A percentile compares a stretch with the other conserved stretches of the same genome.
phyloP scores from a whole-genome alignment of 495 filamentous ascomycete species.

The Usnea hakonensis region DNA sequence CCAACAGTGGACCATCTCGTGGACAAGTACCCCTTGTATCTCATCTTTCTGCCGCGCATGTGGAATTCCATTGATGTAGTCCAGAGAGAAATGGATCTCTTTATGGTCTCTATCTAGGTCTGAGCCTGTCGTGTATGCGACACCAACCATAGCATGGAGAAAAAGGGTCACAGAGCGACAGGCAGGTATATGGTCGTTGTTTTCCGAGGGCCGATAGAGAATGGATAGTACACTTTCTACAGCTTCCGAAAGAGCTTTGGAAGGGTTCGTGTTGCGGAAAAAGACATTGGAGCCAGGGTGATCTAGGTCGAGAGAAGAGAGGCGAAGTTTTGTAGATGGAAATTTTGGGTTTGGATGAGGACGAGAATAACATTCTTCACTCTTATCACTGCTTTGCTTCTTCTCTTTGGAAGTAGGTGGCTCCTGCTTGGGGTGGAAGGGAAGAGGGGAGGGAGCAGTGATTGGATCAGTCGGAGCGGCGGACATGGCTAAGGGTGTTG shows the following conservation, averaged over 20 bases:
- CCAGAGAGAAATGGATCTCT: conserved; percentile 81
- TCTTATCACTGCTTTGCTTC: not conserved
- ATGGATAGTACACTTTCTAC: conserved; percentile 43
- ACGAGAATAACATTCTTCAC: conserved; percentile 5
- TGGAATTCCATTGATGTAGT: conserved; percentile 55
- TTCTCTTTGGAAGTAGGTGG: not conserved
- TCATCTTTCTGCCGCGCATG: conserved; percentile 42
- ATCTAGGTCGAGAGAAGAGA: conserved; percentile 62
- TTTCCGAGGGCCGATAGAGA: conserved; percentile 12
- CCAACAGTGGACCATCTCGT: conserved; percentile 95
- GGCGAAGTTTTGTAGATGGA: conserved; percentile 55
- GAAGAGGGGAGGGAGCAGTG: conserved; percentile 21
- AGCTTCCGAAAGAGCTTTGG: conserved; percentile 55
- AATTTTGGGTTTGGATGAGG: conserved; percentile 28
- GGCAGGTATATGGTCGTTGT: conserved; percentile 37
- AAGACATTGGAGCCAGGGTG: conserved; percentile 57
- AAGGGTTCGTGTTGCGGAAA: conserved; percentile 50
- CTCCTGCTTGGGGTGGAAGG: conserved; percentile 3
- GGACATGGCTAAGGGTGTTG: conserved; percentile 25
- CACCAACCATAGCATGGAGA: conserved; percentile 66
- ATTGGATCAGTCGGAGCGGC: conserved; percentile 7
- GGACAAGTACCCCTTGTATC: conserved; percentile 73
- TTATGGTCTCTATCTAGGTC: conserved; percentile 87
- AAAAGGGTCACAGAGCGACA: conserved; percentile 83
- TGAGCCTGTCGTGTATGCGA: conserved; percentile 81